Evolutionary conservation across 192 early-diverging fungal genomes (phyloP), one percentile per base, ranked within the genome.

Genomic region (Podila epicladia): DNA sequence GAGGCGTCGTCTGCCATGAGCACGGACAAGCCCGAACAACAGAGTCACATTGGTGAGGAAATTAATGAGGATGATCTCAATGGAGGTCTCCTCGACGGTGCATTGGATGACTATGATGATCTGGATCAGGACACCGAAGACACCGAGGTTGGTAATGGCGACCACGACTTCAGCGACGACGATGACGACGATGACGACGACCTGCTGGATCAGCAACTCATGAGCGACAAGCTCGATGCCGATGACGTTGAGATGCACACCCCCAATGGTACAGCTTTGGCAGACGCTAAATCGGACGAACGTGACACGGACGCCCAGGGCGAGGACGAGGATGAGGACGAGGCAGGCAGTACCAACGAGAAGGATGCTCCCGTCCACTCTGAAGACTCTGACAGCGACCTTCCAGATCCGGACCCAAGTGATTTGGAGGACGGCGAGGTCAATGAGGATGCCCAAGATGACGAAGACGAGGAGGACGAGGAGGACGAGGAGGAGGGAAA

Each of bases 41-140:
- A 20, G 22, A 63, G 22, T 65, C 45, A n/a, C 22, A 69, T 60
- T 2, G 60, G 61, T 26, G 61, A 73, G 24, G 71, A 50, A 9
- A 80, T 80, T 11, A 64, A 60, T 55, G 70, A 80, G 65, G 70
- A 72, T 15, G 77, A 80, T 69, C 77, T 80, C 4, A 71, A 80
- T 32, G 77, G 77, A 17, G 77, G 58, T n/a, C 71, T 80, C 31
- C 49, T 80, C 55, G 77, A 80, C 59, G 77, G 77, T 26, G 77
- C 77, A 13, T 55, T 80, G 53, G 77, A 80, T 45, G 77, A 80
- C 13, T 72, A 80, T 26, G 77, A 80, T 26, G 77, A 80, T 28
- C 62, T 80, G 17, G 77, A 73, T 69, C 77, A 80, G 41, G 77
- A 80, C 33, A 80, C 77, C 9, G 77, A 80, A 62, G 77, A 80